Conservation (phyloP, 495 filamentous ascomycete genomes). For the Penicillium argentinense region DNA sequence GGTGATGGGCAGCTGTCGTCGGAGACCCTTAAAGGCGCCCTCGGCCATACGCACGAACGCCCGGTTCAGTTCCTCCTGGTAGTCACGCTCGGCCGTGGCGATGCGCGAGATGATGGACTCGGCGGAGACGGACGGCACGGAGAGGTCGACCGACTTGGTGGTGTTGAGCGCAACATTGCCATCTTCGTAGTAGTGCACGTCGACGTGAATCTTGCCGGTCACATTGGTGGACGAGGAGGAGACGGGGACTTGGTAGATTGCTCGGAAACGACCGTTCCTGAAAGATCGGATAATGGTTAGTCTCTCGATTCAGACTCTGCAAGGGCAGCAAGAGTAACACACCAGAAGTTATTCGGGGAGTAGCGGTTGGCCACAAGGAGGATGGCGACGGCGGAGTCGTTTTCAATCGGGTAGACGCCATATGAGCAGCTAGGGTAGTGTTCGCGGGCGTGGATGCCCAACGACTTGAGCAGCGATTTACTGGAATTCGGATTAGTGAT, state of each 20-base stretch:
- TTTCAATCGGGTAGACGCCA: slow-evolving; percentile 74
- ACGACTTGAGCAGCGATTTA: slow-evolving; percentile 72
- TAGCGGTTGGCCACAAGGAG: slow-evolving; percentile 93
- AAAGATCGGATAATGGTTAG: slow-evolving; percentile 6
- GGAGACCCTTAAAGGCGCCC: slow-evolving; percentile 88
- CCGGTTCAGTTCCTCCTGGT: slow-evolving; percentile 92
- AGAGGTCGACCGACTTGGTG: slow-evolving; percentile 65
- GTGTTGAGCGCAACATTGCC: slow-evolving; percentile 93
- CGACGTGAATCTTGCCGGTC: slow-evolving; percentile 49
- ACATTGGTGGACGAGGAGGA: slow-evolving; percentile 53
- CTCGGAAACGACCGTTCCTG: slow-evolving; percentile 96
- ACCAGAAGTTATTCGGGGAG: slow-evolving; percentile 97
- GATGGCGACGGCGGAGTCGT: slow-evolving; percentile 74
- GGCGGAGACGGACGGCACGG: slow-evolving; percentile 61
- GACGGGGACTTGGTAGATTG: slow-evolving; percentile 70
- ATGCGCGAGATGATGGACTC: slow-evolving; percentile 71
- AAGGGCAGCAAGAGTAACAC: slow-evolving; percentile 10
- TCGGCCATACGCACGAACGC: slow-evolving; percentile 87
- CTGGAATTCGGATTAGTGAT: slow-evolving; percentile 20
- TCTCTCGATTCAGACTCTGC: not conserved
- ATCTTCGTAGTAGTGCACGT: slow-evolving; percentile 99
- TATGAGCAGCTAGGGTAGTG: slow-evolving; percentile 83
- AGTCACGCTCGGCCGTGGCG: slow-evolving; percentile 77
- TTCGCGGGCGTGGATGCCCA: slow-evolving; percentile 77
- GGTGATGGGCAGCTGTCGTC: slow-evolving; percentile 92